Percentiles rank a stretch among this genome's conserved stretches.
phyloP scores from a whole-genome alignment of 2,329 filamentous ascomycete species.

The Colletotrichum theobromicola region DNA sequence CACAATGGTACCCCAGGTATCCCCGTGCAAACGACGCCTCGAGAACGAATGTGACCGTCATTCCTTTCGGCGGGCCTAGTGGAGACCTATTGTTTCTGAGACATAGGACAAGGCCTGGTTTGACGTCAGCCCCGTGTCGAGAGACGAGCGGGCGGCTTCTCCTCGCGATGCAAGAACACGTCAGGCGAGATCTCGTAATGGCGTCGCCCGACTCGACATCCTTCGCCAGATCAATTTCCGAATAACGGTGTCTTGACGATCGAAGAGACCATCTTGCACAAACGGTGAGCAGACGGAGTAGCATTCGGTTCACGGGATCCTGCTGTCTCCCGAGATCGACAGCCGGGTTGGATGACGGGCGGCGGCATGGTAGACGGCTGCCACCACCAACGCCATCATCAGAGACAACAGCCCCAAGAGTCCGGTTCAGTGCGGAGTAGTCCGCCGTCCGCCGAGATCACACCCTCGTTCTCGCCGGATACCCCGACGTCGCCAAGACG shows the following conservation, averaged over 20 bases:
- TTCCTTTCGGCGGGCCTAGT: background rate
- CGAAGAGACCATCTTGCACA: background rate
- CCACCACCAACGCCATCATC: background rate
- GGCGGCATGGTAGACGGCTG: background rate
- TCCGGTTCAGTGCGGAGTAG: background rate
- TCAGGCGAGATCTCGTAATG: background rate
- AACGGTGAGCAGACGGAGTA: background rate
- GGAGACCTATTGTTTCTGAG: background rate
- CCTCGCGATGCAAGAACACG: background rate
- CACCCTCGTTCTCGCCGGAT: background rate
- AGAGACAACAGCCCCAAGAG: background rate
- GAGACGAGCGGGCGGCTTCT: background rate
- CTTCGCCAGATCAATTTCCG: background rate
- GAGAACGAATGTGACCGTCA: background rate
- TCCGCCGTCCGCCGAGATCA: background rate
- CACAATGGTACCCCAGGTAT: background rate
- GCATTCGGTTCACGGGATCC: background rate
- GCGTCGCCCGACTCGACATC: background rate
- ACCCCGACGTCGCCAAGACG: background rate
- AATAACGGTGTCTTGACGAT: background rate
- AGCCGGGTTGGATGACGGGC: background rate
- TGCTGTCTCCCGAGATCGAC: background rate
- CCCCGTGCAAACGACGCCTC: background rate
- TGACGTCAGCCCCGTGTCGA: background rate
- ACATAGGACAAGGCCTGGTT: background rate